Evolutionary conservation across 345 rosid genomes (phyloP).

Genomic region (Salix arbutifolia): DNA sequence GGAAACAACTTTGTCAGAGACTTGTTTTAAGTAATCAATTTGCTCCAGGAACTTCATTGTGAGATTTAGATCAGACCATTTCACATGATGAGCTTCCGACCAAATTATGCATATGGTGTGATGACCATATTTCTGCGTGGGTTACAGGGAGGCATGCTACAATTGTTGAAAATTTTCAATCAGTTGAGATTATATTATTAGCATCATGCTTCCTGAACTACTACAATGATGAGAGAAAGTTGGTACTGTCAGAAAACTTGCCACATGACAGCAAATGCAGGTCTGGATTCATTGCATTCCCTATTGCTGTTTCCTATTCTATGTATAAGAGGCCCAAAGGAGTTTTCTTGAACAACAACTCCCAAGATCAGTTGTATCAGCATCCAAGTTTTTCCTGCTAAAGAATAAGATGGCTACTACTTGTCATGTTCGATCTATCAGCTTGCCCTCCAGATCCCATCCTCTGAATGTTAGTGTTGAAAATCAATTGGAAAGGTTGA

Average conservation of each 20-base stretch:
- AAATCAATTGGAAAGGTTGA: constrained; percentile 19
- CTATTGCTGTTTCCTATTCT: neutral
- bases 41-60: neutral
- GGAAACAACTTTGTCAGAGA: neutral
- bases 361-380: neutral
- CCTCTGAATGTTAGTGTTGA: constrained; percentile 17
- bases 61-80: neutral
- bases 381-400: neutral
- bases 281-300: neutral
- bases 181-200: neutral
- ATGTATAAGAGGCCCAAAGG: neutral
- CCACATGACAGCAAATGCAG: neutral
- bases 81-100: neutral
- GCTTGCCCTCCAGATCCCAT: constrained; percentile 31
- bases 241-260: neutral
- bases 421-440: constrained; percentile 24
- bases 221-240: neutral
- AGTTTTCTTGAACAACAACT: neutral
- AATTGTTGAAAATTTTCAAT: neutral
- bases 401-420: constrained; percentile 11
- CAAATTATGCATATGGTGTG: neutral
- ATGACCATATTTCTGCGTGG: neutral
- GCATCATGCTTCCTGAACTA: neutral
- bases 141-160: neutral
- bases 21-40: neutral